Base-by-base conservation (phyloP, 768 basidiomycete species). In the Pulveroboletus sp. region DNA sequence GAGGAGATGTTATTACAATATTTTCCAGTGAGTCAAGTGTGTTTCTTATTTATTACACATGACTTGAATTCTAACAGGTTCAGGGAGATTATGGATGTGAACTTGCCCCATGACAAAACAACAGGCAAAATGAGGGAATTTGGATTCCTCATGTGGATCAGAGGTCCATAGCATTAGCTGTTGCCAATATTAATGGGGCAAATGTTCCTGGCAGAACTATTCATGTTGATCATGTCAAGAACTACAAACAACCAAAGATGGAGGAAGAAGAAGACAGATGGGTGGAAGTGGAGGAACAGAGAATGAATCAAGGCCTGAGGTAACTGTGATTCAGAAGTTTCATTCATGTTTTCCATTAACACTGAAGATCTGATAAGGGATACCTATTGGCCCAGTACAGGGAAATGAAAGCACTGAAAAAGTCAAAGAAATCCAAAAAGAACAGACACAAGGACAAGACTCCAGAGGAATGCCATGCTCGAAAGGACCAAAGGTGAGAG, bases 341-440 rank as follows among this genome's bases (percentile, higher is more conserved):
- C 79, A 2, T 77, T 83, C 15, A 76, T 71, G n/a, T 78, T 83
- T 26, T 76, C 80, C 8, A 87, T 96, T 49, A 93, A 98, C 66
- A 90, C 89, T 1, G 95, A 98, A 64, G 96, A 99, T 69, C 96
- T 96, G 1, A 98, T 99, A 96, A 82, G 86, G 26, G 94, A 93
- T 98, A 90, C 65, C 74, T 99, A 30, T 70, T 93, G 35, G 78
- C 82, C 1, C 80, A 94, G 65, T 77, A 79, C 59, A 80, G 72
- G 57, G 88, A 91, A 62, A 80, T 81, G 62, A 87, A 84, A 57
- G 81, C 76, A 3, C 69, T 75, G 51, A 73, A 75, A 58, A 86
- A 84, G 70, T 83, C 85, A 61, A 62, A 68, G 43, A 84, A 82
- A 58, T 64, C 63, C 9, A 75, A 77, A 18, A 88, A 87, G 65